These are phyloP conservation scores for Colletotrichum musicola DNA, from an alignment of 2,329 filamentous ascomycete genomes.

Conservation along the genomic window DNA sequence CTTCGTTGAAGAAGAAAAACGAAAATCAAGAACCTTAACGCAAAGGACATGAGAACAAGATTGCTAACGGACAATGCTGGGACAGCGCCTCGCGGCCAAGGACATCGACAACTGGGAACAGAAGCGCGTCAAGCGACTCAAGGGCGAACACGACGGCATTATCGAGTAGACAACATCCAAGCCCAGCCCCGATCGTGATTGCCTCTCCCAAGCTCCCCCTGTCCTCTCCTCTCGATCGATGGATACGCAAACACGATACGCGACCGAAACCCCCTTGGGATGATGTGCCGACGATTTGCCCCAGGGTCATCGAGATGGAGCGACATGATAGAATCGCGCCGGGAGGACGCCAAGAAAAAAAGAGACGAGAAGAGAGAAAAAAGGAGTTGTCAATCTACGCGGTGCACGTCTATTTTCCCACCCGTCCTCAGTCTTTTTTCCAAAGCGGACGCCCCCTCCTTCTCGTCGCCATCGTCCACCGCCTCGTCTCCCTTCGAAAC, in stretches of 20 bases:
- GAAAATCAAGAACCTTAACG: slow-evolving; percentile 22
- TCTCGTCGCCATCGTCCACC: not conserved
- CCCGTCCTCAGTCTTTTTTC: not conserved
- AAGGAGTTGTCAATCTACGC: slow-evolving; percentile 1
- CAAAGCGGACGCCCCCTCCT: not conserved
- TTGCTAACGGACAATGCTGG: slow-evolving; percentile 49
- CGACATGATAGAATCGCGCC: not conserved
- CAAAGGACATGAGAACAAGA: slow-evolving; percentile 61
- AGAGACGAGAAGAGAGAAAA: no score
- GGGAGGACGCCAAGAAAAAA: not conserved
- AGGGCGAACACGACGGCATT: slow-evolving; percentile 90
- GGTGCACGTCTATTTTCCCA: not conserved
- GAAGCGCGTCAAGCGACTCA: slow-evolving; percentile 89
- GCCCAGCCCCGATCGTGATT: not conserved
- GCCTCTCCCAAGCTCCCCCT: not conserved
- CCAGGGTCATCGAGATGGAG: slow-evolving; percentile 23
- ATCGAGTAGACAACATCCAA: slow-evolving; percentile 57
- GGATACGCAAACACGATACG: not conserved
- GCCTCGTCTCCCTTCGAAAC: not conserved
- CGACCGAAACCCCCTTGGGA: not conserved
- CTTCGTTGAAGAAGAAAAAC: slow-evolving; percentile 43
- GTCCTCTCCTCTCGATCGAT: slow-evolving; percentile 22
- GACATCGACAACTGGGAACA: slow-evolving; percentile 98
- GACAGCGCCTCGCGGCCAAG: slow-evolving; percentile 83
- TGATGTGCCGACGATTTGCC: not conserved